Percentiles rank a stretch among this genome's conserved stretches.
phyloP scores from a whole-genome alignment of 164 flowering plant species.

The Nelumbo lutea region DNA sequence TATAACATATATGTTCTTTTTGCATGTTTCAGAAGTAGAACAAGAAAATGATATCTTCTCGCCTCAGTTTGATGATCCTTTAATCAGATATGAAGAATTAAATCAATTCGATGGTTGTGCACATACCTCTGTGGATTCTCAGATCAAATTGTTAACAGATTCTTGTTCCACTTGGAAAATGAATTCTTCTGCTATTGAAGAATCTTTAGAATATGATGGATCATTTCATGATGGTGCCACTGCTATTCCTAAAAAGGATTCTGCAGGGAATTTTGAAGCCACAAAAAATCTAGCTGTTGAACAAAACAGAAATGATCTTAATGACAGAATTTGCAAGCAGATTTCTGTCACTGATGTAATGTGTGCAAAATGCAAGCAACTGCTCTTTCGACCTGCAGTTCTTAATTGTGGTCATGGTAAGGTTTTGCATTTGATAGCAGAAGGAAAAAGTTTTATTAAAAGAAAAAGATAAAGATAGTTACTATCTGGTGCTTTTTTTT shows the following conservation, averaged over 20 bases:
- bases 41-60: constrained; percentile 36
- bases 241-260: constrained; percentile 3
- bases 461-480: too few relatives aligned
- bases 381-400: constrained; percentile 64
- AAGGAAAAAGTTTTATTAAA: too few relatives aligned
- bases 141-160: constrained; percentile 12
- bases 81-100: constrained; percentile 13
- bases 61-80: constrained; percentile 41
- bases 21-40: constrained; percentile 58
- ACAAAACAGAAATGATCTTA: constrained; percentile 13
- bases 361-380: constrained; percentile 57
- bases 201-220: constrained; percentile 2
- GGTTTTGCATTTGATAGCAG: background rate
- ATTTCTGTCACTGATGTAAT: constrained; percentile 46
- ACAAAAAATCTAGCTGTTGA: constrained; percentile 11
- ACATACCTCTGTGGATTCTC: constrained; percentile 8
- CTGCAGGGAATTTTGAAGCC: constrained; percentile 11
- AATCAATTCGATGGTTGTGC: constrained; percentile 1
- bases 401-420: constrained; percentile 97
- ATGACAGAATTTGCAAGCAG: constrained; percentile 13
- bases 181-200: constrained; percentile 2
- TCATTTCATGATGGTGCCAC: background rate
- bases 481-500: too few relatives aligned
- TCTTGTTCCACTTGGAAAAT: constrained; percentile 7
- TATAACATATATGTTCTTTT: constrained; percentile 8